Evolutionary conservation across 2,329 filamentous ascomycete genomes (phyloP), one percentile per base, ranked within the genome.

Genomic region (Pyricularia pennisetigena): DNA sequence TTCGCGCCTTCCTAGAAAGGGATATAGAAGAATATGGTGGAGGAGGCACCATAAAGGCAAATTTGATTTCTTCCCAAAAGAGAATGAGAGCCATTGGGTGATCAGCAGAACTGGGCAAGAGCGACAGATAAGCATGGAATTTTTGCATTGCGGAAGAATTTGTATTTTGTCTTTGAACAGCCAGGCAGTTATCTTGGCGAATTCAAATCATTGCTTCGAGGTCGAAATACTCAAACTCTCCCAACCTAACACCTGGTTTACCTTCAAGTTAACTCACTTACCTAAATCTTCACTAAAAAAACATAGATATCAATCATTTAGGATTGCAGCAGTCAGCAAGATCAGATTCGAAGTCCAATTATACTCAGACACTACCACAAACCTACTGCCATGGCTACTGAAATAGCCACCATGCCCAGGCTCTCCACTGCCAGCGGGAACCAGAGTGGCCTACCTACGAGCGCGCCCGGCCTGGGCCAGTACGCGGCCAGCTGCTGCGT

Each of bases 381-480:
- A 62, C 26, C 4, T 62, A 28, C 3, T 20, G 2, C 59, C 14
- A 62, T 62, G 59, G 59, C 59, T 62, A 62, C 59, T 26, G 26
- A 16, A 26, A 62, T 62, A 28, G 59, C 59, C 59, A 28, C 59
- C 26, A 28, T 62, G 59, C 14, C 59, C 14, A 26, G 59, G 26
- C 23, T 62, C 59, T 28, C 59, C 3, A 20, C 59, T 24, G 14
- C 26, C 26, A 28, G 59, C 59, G 59, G 59, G 24, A 28, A 26
- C 24, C 59, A 28, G 16, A 20, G 28, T 12, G 24, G 59, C 59
- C 41, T 66, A 14, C 65, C 65, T 6, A 49, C 26, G 41, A 66
- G 65, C 65, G 65, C 65, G 8, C 66, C 54, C 26, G 66, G 66
- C 4, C 54, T 67, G 20, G 66, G 66, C 26, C 66, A 32, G 12